Conservation (phyloP, 306 rosid species). For the Cotoneaster glaucophyllus region DNA sequence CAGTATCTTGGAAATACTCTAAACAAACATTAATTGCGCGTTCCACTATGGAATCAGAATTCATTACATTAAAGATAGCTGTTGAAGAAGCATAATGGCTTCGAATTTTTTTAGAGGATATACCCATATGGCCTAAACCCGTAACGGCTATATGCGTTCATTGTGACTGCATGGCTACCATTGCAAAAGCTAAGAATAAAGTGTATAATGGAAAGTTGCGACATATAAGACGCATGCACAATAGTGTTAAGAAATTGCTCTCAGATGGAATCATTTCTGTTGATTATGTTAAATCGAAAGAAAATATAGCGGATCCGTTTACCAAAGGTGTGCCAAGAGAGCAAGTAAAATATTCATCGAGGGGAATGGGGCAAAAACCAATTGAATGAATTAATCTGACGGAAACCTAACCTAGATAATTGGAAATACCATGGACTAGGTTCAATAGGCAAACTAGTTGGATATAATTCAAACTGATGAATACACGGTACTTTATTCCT, state of each 20-base stretch:
- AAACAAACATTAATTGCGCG: no score
- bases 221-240: not conserved
- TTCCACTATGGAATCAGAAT: no score
- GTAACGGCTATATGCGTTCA: no score
- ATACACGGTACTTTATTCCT: not conserved
- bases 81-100: no score
- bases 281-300: not conserved
- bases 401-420: not conserved
- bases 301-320: not conserved
- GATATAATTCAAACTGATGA: not conserved
- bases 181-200: no score
- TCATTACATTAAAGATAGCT: no score
- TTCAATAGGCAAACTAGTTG: not conserved
- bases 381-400: accelerated
- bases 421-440: not conserved
- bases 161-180: no score
- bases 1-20: no score
- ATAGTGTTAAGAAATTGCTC: no score
- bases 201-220: not conserved
- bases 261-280: not conserved
- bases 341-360: not conserved
- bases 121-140: no score
- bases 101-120: no score
- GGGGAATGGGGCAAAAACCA: not conserved
- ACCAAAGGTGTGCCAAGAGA: not conserved